Evolutionary conservation across 371 early-diverging fungal genomes (phyloP).

Genomic region (Conidiobolus incongruus): DNA sequence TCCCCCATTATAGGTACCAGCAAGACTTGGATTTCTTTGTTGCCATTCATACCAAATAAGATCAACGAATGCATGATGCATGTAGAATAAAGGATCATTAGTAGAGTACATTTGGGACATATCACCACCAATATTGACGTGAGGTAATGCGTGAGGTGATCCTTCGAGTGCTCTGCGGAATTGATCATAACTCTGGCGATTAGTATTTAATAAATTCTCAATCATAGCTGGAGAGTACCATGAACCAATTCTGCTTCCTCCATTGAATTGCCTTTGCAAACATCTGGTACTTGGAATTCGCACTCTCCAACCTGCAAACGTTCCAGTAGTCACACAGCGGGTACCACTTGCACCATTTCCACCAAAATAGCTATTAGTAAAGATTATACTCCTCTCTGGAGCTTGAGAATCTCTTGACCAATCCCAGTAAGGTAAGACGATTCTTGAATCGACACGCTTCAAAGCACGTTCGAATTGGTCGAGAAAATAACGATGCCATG

Average conservation of each 20-base stretch:
- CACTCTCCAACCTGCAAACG: conserved; percentile 4
- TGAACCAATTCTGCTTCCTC: conserved; percentile 9
- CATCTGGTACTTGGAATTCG: conserved; percentile 7
- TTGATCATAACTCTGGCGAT: background rate
- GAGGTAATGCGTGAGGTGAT: conserved; percentile 2
- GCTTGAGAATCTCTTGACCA: background rate
- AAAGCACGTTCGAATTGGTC: conserved; percentile 10
- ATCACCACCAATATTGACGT: conserved; percentile 3
- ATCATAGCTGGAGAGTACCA: conserved; percentile 7
- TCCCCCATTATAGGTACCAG: no score
- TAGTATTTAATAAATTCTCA: background rate
- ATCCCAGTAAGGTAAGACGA: conserved; percentile 29
- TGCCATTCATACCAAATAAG: conserved; percentile 23
- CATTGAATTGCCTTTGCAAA: conserved; percentile 7
- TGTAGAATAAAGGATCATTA: conserved; percentile 19
- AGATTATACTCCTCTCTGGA: conserved; percentile 5
- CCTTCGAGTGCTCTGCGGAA: conserved; percentile 7
- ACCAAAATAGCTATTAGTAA: conserved; percentile 6
- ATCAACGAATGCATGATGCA: conserved; percentile 24
- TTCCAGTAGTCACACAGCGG: conserved; percentile 8
- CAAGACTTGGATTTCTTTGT: background rate
- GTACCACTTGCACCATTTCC: conserved; percentile 6
- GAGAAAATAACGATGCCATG: conserved; percentile 17
- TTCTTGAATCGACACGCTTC: conserved; percentile 12
- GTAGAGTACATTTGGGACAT: conserved; percentile 15